A percentile compares a stretch with the other conserved stretches of the same genome.
phyloP scores from a whole-genome alignment of 306 rosid species.

The Aeschynomene evenia region DNA sequence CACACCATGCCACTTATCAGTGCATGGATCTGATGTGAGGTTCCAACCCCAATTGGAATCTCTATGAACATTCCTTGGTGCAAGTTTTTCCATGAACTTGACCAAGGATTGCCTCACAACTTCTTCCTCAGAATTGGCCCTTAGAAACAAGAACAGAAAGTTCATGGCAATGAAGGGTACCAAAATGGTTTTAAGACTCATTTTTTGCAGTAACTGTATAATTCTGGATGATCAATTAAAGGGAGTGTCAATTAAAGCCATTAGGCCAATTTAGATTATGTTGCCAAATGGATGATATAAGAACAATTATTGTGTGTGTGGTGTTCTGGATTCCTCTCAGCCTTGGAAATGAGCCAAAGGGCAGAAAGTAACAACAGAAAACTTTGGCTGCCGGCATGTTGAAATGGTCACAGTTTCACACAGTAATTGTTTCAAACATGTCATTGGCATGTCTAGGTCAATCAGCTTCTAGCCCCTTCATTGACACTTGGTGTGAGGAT shows the following conservation, averaged over 20 bases:
- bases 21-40: constrained; percentile 59
- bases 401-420: constrained; percentile 33
- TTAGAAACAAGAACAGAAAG: constrained; percentile 29
- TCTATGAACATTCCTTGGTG: constrained; percentile 30
- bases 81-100: constrained; percentile 61
- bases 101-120: constrained; percentile 44
- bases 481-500: background rate
- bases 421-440: background rate
- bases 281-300: constrained; percentile 46
- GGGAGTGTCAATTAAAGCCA: constrained; percentile 19
- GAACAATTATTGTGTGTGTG: background rate
- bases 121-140: constrained; percentile 41
- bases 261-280: background rate
- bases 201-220: constrained; percentile 27
- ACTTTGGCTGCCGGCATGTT: constrained; percentile 52
- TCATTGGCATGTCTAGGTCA: constrained; percentile 21
- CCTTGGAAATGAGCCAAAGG: constrained; percentile 42
- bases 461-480: constrained; percentile 7
- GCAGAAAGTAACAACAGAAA: constrained; percentile 4
- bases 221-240: background rate
- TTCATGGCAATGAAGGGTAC: constrained; percentile 28
- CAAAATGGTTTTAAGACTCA: constrained; percentile 43
- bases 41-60: constrained; percentile 56
- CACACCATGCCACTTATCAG: constrained; percentile 53
- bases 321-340: constrained; percentile 5